Evolutionary conservation across 768 basidiomycete genomes (phyloP).

Genomic region (Pisolithus albus): DNA sequence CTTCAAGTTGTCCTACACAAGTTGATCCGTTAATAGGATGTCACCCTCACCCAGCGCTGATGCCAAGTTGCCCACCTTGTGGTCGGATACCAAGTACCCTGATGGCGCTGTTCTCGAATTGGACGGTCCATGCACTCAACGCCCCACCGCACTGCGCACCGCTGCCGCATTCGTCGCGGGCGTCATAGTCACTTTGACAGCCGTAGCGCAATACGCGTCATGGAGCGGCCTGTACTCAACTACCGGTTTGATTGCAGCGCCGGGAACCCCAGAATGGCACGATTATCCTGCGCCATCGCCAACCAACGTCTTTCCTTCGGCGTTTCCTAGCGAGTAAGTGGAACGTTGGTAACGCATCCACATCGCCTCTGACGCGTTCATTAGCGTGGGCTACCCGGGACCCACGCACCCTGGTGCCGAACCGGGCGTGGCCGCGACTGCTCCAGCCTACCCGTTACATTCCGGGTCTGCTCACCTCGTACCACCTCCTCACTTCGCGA

Average conservation of each 20-base stretch:
- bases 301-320: conserved; percentile 57
- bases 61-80: not conserved
- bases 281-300: conserved; percentile 61
- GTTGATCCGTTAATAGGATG: no score
- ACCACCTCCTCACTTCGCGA: conserved; percentile 26
- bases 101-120: not conserved
- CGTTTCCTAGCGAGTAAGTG: conserved; percentile 52
- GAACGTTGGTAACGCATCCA: not conserved
- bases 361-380: conserved; percentile 8
- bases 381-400: conserved; percentile 24
- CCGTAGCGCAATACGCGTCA: conserved; percentile 4
- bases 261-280: conserved; percentile 64
- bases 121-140: not conserved
- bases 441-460: conserved; percentile 66
- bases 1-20: no score
- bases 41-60: no score
- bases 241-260: conserved; percentile 46
- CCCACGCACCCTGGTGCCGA: conserved; percentile 19
- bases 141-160: conserved; percentile 1
- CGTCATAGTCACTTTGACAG: conserved; percentile 5
- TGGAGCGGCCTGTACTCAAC: conserved; percentile 1
- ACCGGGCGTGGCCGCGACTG: conserved; percentile 44
- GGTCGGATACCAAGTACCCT: not conserved
- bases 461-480: conserved; percentile 50
- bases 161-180: conserved; percentile 9